Evolutionary conservation across 2,329 filamentous ascomycete species (phyloP).

Genomic region (Stemphylium vesicarium): DNA sequence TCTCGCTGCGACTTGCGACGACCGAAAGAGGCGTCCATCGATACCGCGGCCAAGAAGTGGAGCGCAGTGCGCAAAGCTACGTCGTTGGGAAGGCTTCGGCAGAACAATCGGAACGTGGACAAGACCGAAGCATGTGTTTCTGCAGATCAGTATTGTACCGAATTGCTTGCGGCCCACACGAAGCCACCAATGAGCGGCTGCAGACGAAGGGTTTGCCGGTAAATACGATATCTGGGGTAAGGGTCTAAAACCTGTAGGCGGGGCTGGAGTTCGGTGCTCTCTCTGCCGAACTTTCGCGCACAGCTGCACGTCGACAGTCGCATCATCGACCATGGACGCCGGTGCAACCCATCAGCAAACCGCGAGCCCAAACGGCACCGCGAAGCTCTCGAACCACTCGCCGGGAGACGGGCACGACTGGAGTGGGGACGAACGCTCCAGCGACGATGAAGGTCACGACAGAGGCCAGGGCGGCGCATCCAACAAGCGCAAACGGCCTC

Average conservation of each 20-base stretch:
- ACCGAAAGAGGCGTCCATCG: slow-evolving; percentile 20
- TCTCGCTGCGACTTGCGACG: slow-evolving; percentile 37
- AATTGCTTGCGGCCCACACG: slow-evolving; percentile 6
- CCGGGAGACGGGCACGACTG: slow-evolving; percentile 45
- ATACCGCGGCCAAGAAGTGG: slow-evolving; percentile 24
- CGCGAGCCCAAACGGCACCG: slow-evolving; percentile 39
- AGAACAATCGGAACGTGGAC: slow-evolving; percentile 5
- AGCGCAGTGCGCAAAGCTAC: slow-evolving; percentile 19
- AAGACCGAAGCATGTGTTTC: slow-evolving; percentile 8
- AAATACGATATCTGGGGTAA: slow-evolving; percentile 23
- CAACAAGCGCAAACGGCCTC: slow-evolving; percentile 58
- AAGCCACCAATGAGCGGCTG: slow-evolving; percentile 23
- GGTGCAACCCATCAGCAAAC: slow-evolving; percentile 33
- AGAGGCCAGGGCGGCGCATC: slow-evolving; percentile 43
- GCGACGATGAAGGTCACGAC: slow-evolving; percentile 48
- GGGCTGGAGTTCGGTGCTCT: slow-evolving; percentile 26
- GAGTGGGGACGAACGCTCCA: slow-evolving; percentile 49
- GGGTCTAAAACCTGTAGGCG: slow-evolving; percentile 25
- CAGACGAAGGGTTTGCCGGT: slow-evolving; percentile 8
- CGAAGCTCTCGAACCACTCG: slow-evolving; percentile 44
- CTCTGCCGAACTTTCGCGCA: slow-evolving; percentile 24
- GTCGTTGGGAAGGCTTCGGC: slow-evolving; percentile 7
- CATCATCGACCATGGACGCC: slow-evolving; percentile 40
- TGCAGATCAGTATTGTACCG: slow-evolving; percentile 8
- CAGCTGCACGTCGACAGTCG: slow-evolving; percentile 31